Evolutionary conservation across 2,329 filamentous ascomycete species (phyloP).

Genomic region (Emydomyces testavorans): DNA sequence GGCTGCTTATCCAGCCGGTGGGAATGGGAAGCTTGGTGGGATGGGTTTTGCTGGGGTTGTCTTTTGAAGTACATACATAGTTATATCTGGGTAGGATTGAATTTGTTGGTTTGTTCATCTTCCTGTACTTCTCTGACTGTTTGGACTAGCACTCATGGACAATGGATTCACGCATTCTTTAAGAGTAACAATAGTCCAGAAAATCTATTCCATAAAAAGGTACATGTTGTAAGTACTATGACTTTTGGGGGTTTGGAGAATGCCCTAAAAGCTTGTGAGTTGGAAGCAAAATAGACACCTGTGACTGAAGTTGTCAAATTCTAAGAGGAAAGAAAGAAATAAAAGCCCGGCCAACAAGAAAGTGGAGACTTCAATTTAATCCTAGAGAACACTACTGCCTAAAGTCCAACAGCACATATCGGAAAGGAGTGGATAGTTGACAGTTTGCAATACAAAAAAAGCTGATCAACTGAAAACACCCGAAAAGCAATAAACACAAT

Average conservation of each 20-base stretch:
- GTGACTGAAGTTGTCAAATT: not conserved
- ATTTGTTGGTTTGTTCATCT: not conserved
- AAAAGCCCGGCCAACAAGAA: not conserved
- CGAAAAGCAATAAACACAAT: not conserved
- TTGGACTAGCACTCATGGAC: too few relatives aligned
- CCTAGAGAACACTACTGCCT: not conserved
- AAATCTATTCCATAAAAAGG: too few relatives aligned
- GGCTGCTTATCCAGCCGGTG: not conserved
- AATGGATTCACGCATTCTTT: too few relatives aligned
- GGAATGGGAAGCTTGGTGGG: not conserved
- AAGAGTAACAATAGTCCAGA: too few relatives aligned
- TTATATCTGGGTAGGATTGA: too few relatives aligned
- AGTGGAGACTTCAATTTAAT: slow-evolving; percentile 8
- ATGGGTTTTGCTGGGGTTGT: slow-evolving; percentile 23
- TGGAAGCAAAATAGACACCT: too few relatives aligned
- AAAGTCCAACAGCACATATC: not conserved
- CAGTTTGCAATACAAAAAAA: not conserved
- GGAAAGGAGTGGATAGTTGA: not conserved
- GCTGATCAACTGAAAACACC: not conserved
- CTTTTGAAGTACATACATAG: too few relatives aligned
- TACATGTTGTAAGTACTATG: too few relatives aligned
- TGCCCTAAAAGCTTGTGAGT: too few relatives aligned
- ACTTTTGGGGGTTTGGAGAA: too few relatives aligned
- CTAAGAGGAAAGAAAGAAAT: not conserved
- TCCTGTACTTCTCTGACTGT: too few relatives aligned